Evolutionary conservation across 768 basidiomycete species (phyloP).

Genomic region (Tremella fuciformis): DNA sequence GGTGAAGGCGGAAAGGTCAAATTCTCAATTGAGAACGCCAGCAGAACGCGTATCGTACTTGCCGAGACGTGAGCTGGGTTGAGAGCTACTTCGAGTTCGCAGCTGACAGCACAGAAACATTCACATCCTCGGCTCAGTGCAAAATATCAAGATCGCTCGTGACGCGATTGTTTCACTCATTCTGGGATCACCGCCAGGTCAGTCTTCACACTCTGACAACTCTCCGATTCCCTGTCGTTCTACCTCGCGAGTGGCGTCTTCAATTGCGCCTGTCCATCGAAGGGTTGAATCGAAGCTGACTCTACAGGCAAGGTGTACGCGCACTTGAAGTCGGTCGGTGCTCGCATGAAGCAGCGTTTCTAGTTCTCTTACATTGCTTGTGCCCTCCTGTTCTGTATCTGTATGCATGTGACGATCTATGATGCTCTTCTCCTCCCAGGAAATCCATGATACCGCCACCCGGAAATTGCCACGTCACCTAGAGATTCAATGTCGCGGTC

Average conservation of each 20-base stretch:
- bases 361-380: conserved; percentile 44
- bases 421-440: too few relatives aligned
- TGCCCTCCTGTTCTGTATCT: too few relatives aligned
- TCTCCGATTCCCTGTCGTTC: not conserved
- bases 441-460: too few relatives aligned
- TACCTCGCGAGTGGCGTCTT: conserved; percentile 7
- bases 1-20: conserved; percentile 98
- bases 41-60: conserved; percentile 93
- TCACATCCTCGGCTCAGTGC: conserved; percentile 96
- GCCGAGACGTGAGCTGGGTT: conserved; percentile 76
- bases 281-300: conserved; percentile 14
- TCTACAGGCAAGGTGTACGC: conserved; percentile 60
- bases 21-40: conserved; percentile 97
- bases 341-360: conserved; percentile 86
- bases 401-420: too few relatives aligned
- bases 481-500: too few relatives aligned
- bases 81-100: conserved; percentile 20
- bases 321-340: conserved; percentile 82
- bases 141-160: conserved; percentile 95
- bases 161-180: conserved; percentile 95
- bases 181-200: conserved; percentile 90
- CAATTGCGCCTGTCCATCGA: conserved; percentile 5
- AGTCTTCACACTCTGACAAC: conserved; percentile 57
- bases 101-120: conserved; percentile 67
- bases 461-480: too few relatives aligned